Evolutionary conservation across 106 monocot species (phyloP), one percentile per base, ranked within the genome.

Genomic region (Gastrodia elata): DNA sequence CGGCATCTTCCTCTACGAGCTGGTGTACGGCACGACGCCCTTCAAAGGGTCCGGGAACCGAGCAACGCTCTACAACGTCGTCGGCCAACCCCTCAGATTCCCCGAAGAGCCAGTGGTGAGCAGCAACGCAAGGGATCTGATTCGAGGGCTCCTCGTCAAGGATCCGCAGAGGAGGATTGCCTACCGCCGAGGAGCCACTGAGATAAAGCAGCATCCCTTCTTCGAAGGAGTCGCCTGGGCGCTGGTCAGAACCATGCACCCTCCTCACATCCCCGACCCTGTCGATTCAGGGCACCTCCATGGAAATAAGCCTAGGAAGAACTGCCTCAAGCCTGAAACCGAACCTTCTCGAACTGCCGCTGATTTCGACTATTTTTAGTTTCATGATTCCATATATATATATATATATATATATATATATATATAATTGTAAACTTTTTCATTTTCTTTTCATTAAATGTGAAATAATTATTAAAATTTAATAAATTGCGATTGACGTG

Each of bases 171-270:
- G 25, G 41, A 72, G 78, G 55, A 78, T 78, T 64, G 78, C 78
- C 0, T 78, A 72, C 32, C 34, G 72, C 34, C 61, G 78, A 48
- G 78, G 78, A 6, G 78, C 78, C 2, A 78, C 78, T 0, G 78
- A 78, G 78, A 78, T 78, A 28, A 78, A 78, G 39, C 78, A 78
- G n/a, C 78, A 78, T 30, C 78, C 78, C 3, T 78, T 78, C 42
- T 78, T 78, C 48, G 78, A 71, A 56, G 78, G 78, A 20, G 71
- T 78, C 27, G 72, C 59, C 33, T 78, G 78, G 78, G 78, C 78
- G 5, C 34, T 78, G 44, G 72, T 78, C 28, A 78, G 78, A 37
- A 64, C 72, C 59, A 64, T 69, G n/a, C 26, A 41, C 5, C 78
- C 78, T 15, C 78, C 78, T 20, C 78, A 78, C 37, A 40, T 78